These are phyloP conservation scores for Lactarius pseudohatsudake DNA, from an alignment of 768 basidiomycete species.

Conservation along the genomic window DNA sequence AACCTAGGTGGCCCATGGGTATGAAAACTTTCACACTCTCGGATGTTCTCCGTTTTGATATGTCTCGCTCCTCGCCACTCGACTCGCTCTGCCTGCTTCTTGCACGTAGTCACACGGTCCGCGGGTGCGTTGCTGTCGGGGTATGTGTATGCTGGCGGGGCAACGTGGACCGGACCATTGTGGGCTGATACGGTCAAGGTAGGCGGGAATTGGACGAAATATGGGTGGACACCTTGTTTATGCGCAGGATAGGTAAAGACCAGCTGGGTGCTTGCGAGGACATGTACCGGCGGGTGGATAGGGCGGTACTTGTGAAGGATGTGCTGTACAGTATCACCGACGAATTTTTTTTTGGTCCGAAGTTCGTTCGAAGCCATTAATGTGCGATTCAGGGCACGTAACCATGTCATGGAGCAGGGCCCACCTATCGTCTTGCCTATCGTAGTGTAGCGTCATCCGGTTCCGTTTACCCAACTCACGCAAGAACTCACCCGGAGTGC, in stretches of 20 bases:
- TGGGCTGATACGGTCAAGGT: conserved; percentile 43
- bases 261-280: conserved; percentile 53
- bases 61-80: conserved; percentile 57
- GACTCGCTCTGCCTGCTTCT: conserved; percentile 52
- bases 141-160: conserved; percentile 40
- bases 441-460: conserved; percentile 1
- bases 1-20: conserved; percentile 34
- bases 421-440: conserved; percentile 11
- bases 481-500: neutral
- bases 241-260: conserved; percentile 44
- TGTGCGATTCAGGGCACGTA: conserved; percentile 10
- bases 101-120: conserved; percentile 39
- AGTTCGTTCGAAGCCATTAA: conserved; percentile 1
- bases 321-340: conserved; percentile 9
- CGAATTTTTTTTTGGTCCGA: neutral
- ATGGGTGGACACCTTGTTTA: conserved; percentile 33
- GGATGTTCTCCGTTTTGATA: conserved; percentile 69
- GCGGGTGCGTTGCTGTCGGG: conserved; percentile 62
- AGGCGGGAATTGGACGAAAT: conserved; percentile 30
- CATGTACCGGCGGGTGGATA: conserved; percentile 63
- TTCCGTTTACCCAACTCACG: neutral
- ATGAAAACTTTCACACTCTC: conserved; percentile 52
- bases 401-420: neutral
- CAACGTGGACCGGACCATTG: conserved; percentile 41
- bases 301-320: conserved; percentile 43